Evolutionary conservation across 441 rosid species (phyloP).

Genomic region (Lepidium campestre): DNA sequence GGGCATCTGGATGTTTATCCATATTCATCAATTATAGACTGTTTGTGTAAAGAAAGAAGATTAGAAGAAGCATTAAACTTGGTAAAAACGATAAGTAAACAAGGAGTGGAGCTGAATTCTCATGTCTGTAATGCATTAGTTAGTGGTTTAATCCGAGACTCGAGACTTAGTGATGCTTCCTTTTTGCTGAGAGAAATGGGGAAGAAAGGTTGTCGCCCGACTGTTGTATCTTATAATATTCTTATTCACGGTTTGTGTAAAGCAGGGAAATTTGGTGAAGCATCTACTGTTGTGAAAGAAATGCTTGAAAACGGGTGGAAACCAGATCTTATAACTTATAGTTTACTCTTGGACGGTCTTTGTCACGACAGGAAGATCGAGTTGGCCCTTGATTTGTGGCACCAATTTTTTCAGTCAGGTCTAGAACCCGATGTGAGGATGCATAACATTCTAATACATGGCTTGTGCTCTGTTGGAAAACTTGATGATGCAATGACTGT

Average conservation of each 20-base stretch:
- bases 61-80: constrained; percentile 59
- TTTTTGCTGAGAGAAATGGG: constrained; percentile 51
- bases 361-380: constrained; percentile 59
- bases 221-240: constrained; percentile 62
- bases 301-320: constrained; percentile 61
- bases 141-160: constrained; percentile 54
- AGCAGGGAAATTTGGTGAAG: constrained; percentile 61
- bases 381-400: constrained; percentile 64
- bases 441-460: constrained; percentile 82
- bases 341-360: constrained; percentile 74
- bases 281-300: constrained; percentile 60
- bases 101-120: constrained; percentile 43
- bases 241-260: constrained; percentile 70
- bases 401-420: constrained; percentile 47
- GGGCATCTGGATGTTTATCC: constrained; percentile 50
- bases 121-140: constrained; percentile 57
- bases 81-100: constrained; percentile 39
- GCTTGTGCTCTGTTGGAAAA: constrained; percentile 69
- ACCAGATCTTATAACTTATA: constrained; percentile 75
- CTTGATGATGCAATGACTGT: constrained; percentile 56
- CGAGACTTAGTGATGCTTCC: constrained; percentile 60
- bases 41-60: constrained; percentile 65
- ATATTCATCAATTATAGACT: constrained; percentile 66
- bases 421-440: constrained; percentile 61
- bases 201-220: constrained; percentile 39